Percentiles rank a stretch among this genome's conserved stretches.
Evolutionary conservation across 2,329 filamentous ascomycete species (phyloP).

Genomic region (Podosphaera aphanis): DNA sequence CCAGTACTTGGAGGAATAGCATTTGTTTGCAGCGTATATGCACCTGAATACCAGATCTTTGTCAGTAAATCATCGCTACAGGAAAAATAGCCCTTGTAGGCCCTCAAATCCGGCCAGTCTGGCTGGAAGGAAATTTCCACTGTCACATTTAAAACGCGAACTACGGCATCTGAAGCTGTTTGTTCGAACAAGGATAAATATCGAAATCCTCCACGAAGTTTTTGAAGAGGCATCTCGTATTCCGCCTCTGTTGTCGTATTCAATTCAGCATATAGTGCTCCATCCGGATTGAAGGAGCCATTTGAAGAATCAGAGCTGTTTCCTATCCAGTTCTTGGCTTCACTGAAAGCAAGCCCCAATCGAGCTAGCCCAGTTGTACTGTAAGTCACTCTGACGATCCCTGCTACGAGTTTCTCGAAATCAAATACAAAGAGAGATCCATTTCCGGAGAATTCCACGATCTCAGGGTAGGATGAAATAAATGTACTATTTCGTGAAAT

Average conservation of each 20-base stretch:
- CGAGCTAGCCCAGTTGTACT: conserved; percentile 19
- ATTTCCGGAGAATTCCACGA: conserved; percentile 16
- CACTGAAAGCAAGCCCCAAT: conserved; percentile 24
- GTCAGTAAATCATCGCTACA: conserved; percentile 26
- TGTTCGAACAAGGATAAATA: conserved; percentile 26
- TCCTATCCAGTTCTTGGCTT: conserved; percentile 23
- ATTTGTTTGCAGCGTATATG: conserved; percentile 20
- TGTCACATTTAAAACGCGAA: conserved; percentile 15
- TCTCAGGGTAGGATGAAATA: conserved; percentile 13
- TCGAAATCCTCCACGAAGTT: conserved; percentile 27
- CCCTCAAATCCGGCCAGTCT: conserved; percentile 20
- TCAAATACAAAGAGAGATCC: conserved; percentile 31
- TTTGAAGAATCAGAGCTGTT: conserved; percentile 25
- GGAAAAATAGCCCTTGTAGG: conserved; percentile 32
- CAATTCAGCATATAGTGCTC: conserved; percentile 23
- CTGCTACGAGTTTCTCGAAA: conserved; percentile 34
- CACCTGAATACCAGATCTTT: conserved; percentile 26
- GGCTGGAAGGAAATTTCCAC: conserved; percentile 20
- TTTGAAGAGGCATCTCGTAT: conserved; percentile 21
- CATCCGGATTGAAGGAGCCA: conserved; percentile 22
- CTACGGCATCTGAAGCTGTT: conserved; percentile 9
- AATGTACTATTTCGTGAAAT: conserved; percentile 16
- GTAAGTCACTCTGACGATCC: conserved; percentile 29
- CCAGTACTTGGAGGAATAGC: conserved; percentile 15
- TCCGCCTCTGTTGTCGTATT: conserved; percentile 15